phyloP scores from a whole-genome alignment of 1,139 yeast species.

The Zygosaccharomyces pseudobailii region DNA sequence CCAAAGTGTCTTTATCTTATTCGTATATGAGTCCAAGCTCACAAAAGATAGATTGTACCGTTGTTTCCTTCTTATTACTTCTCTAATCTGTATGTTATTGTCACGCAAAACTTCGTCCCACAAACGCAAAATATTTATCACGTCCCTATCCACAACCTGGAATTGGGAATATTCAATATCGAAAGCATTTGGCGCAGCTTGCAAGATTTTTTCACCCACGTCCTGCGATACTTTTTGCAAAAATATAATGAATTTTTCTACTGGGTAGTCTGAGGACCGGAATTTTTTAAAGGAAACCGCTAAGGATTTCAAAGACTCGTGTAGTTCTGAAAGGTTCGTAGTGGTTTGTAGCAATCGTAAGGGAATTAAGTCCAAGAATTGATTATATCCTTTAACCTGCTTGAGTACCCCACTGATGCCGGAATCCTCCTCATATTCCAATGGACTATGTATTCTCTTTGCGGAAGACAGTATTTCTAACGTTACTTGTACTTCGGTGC shows the following conservation, averaged over 20 bases:
- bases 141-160: slow-evolving; percentile 11
- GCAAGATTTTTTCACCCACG: slow-evolving; percentile 36
- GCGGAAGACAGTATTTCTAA: slow-evolving; percentile 61
- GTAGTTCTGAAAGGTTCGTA: slow-evolving; percentile 43
- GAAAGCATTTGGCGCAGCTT: slow-evolving; percentile 37
- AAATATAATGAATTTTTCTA: slow-evolving; percentile 56
- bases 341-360: slow-evolving; percentile 55
- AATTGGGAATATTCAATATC: slow-evolving; percentile 37
- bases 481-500: slow-evolving; percentile 53
- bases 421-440: slow-evolving; percentile 66
- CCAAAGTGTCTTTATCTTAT: slow-evolving; percentile 44
- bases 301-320: slow-evolving; percentile 43
- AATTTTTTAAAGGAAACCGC: slow-evolving; percentile 64
- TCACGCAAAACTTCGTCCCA: slow-evolving; percentile 53
- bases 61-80: slow-evolving; percentile 65
- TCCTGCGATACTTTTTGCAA: slow-evolving; percentile 58
- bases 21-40: slow-evolving; percentile 49
- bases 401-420: slow-evolving; percentile 58
- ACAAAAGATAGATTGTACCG: slow-evolving; percentile 30
- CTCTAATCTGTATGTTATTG: slow-evolving; percentile 62
- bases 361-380: slow-evolving; percentile 68
- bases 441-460: slow-evolving; percentile 75
- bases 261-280: slow-evolving; percentile 59
- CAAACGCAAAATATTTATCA: slow-evolving; percentile 36
- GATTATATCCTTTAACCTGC: slow-evolving; percentile 51